phyloP scores from a whole-genome alignment of 2,329 filamentous ascomycete genomes.

The Chalaropsis thielavioides region DNA sequence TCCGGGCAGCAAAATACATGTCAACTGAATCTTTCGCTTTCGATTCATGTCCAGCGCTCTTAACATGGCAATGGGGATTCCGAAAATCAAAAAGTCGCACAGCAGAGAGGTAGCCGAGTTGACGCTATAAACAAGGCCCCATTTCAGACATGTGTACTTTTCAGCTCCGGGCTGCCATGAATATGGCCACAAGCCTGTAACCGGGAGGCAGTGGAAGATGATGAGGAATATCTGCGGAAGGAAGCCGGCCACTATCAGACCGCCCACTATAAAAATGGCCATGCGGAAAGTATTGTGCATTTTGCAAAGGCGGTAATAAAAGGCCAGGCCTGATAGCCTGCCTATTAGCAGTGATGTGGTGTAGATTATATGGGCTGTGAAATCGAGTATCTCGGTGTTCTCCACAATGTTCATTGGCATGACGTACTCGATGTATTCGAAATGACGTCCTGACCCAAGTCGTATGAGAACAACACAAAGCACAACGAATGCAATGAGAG shows the following conservation, averaged over 20 bases:
- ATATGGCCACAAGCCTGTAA: conserved; percentile 39
- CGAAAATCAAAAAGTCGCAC: conserved; percentile 37
- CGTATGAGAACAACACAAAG: conserved; percentile 32
- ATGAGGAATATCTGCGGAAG: conserved; percentile 36
- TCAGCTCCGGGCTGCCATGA: conserved; percentile 29
- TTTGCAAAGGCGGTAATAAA: conserved; percentile 34
- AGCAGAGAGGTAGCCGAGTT: conserved; percentile 36
- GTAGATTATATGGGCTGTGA: conserved; percentile 37
- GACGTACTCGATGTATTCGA: conserved; percentile 33
- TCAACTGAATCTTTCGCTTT: conserved; percentile 34
- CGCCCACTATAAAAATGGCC: conserved; percentile 26
- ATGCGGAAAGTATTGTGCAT: conserved; percentile 26
- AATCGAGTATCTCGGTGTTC: conserved; percentile 34
- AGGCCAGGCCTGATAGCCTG: conserved; percentile 37
- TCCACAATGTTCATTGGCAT: conserved; percentile 29
- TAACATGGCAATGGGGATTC: conserved; percentile 36
- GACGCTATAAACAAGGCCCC: conserved; percentile 38
- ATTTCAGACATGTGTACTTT: conserved; percentile 32
- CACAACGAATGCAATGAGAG: conserved; percentile 30
- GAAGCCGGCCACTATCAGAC: conserved; percentile 29
- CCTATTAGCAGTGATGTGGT: conserved; percentile 36
- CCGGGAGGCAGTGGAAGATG: conserved; percentile 37
- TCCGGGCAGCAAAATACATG: conserved; percentile 35
- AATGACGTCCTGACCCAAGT: conserved; percentile 34
- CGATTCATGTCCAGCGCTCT: conserved; percentile 30